These are phyloP conservation scores for Lepidium sativum DNA, from an alignment of 345 rosid genomes.

Conservation along the genomic window DNA sequence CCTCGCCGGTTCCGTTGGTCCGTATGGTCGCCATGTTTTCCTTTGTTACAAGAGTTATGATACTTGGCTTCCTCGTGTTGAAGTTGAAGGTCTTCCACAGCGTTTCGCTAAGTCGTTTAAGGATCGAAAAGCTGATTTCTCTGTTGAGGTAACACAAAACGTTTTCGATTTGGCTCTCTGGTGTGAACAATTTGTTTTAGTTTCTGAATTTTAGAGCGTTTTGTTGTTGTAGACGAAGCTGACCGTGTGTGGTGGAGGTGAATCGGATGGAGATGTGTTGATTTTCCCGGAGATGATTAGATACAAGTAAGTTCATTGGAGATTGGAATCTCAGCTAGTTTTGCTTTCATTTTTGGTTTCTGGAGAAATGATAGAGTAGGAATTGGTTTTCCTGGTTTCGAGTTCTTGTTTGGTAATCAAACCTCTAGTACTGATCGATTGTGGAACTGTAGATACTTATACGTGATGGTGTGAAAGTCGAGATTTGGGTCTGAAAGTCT, in stretches of 20 bases:
- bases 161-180: neutral
- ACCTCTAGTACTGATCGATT: neutral
- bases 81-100: constrained; percentile 62
- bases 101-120: constrained; percentile 52
- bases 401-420: neutral
- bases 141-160: neutral
- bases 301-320: constrained; percentile 53
- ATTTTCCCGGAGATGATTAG: constrained; percentile 86
- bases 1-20: constrained; percentile 57
- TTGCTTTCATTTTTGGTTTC: neutral
- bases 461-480: neutral
- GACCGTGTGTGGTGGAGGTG: constrained; percentile 66
- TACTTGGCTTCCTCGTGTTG: constrained; percentile 68
- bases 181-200: neutral
- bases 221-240: constrained; percentile 41
- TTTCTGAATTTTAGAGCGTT: neutral
- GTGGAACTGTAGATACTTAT: neutral
- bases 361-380: neutral
- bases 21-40: constrained; percentile 79
- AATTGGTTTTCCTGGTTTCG: neutral
- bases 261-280: constrained; percentile 79
- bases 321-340: neutral
- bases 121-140: constrained; percentile 55
- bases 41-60: constrained; percentile 58
- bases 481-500: constrained; percentile 3